phyloP scores from a whole-genome alignment of 2,329 filamentous ascomycete genomes.

The Ramichloridium luteum region DNA sequence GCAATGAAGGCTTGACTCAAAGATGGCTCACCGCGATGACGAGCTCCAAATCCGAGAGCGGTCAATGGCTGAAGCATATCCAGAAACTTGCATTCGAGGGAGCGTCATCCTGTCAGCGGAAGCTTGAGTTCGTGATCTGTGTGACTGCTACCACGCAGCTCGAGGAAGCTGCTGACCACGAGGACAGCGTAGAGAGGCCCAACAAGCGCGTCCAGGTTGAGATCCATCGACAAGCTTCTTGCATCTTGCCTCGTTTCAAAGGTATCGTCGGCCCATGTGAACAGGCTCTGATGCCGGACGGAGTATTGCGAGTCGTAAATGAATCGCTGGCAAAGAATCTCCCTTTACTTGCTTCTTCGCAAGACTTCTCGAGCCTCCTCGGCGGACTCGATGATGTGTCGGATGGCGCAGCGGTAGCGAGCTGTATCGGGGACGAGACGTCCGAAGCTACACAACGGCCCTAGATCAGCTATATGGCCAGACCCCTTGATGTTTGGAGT shows the following conservation, averaged over 20 bases:
- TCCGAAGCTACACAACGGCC: no score
- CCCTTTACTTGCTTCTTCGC: background rate
- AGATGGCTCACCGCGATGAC: slow-evolving; percentile 2
- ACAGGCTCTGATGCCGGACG: background rate
- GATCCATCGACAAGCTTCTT: background rate
- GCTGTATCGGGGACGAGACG: no score
- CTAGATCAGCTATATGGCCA: no score
- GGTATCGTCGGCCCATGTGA: background rate
- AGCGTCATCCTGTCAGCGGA: background rate
- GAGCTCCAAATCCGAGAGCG: background rate
- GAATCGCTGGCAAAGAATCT: background rate
- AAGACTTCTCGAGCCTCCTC: background rate
- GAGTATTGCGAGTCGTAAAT: background rate
- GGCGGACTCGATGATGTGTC: background rate
- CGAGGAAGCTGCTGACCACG: background rate
- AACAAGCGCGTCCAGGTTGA: background rate
- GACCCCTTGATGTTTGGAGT: no score
- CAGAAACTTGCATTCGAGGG: slow-evolving; percentile 1
- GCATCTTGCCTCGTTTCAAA: background rate
- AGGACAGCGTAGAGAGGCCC: background rate
- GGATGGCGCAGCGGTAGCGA: background rate
- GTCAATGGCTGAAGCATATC: slow-evolving; percentile 7
- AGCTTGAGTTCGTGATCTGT: background rate
- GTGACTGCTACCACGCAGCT: background rate
- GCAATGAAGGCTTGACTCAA: background rate